Evolutionary conservation across 768 basidiomycete species (phyloP), one percentile per base, ranked within the genome.

Genomic region (Hysterangium stoloniferum): DNA sequence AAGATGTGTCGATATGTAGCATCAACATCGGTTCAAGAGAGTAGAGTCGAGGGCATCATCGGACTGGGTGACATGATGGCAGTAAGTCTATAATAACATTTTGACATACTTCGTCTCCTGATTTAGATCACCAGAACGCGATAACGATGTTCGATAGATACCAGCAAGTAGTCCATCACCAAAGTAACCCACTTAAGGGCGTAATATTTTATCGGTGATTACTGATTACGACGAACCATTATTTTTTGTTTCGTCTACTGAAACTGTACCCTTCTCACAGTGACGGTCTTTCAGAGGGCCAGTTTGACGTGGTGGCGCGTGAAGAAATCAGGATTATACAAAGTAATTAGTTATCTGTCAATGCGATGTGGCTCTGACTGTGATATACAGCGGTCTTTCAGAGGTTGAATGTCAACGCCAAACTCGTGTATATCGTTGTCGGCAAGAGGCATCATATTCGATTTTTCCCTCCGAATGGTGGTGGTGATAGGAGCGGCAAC

Each of bases 371-470:
- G 35, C 5, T n/a, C 35, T 37, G n/a, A 7, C 20, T 37, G 6
- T 37, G n/a, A 12, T 17, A 27, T 27, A 27, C 11, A 17, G 41
- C n/a, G 17, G 24, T 25, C 41, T n/a, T 25, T 27, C 17, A 43
- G 24, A 43, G 15, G n/a, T 20, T 5, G 20, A 7, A 7, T 0
- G 19, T 48, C 1, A 61, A 64, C 49, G 77, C 80, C 0, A 64
- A 61, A 1, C 19, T 84, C 0, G 72, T 74, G 0, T 81, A 73
- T 56, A 72, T 84, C 13, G 69, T 82, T n/a, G 82, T 84, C 4
- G 78, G 77, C 2, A 85, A 85, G 60, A 65, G 82, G 41, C 82
- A 79, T 43, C 79, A 77, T 35, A 62, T 74, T 6, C 65, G 73
- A 6, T 77, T 78, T 61, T 75, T 78, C 63, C 74, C 74, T 0